Percentiles rank a stretch among this genome's conserved stretches.
Evolutionary conservation across 352 stramenopile species (phyloP).

Genomic region (Phytophthora crassamura): DNA sequence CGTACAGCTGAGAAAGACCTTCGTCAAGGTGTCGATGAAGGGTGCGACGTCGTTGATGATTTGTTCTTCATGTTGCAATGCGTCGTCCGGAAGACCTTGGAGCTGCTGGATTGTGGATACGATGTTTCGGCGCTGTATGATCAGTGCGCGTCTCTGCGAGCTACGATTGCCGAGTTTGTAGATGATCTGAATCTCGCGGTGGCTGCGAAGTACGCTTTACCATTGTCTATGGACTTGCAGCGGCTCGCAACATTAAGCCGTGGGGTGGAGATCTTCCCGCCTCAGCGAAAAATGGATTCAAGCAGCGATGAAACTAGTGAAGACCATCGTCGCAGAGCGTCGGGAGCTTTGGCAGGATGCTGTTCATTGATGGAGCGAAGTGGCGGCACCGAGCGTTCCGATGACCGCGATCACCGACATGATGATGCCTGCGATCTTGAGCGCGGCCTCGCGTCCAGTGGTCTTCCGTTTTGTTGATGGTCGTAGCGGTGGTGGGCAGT

Average conservation of each 20-base stretch:
- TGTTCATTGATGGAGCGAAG: no score
- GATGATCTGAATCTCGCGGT: conserved; percentile 18
- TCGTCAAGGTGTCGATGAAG: conserved; percentile 5
- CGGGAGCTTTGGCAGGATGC: conserved; percentile 24
- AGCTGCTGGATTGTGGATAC: conserved; percentile 30
- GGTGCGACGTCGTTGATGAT: conserved; percentile 20
- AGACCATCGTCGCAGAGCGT: conserved; percentile 21
- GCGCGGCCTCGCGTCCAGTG: no score
- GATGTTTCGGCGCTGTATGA: conserved; percentile 23
- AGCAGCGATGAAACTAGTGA: conserved; percentile 19
- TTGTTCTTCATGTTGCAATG: conserved; percentile 36
- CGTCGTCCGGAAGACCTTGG: conserved; percentile 12
- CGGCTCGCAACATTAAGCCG: conserved; percentile 14
- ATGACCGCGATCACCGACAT: no score
- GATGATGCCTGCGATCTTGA: no score
- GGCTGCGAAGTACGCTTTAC: conserved; percentile 11
- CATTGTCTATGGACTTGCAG: background rate
- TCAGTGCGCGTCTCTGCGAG: conserved; percentile 14
- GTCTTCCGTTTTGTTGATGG: no score
- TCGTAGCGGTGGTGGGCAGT: no score
- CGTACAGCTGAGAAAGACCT: conserved; percentile 5
- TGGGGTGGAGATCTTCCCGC: conserved; percentile 8
- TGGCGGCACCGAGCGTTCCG: no score
- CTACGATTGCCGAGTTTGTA: conserved; percentile 30
- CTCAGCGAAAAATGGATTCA: background rate